phyloP scores from a whole-genome alignment of 495 filamentous ascomycete genomes.

The Annulohypoxylon stygium region DNA sequence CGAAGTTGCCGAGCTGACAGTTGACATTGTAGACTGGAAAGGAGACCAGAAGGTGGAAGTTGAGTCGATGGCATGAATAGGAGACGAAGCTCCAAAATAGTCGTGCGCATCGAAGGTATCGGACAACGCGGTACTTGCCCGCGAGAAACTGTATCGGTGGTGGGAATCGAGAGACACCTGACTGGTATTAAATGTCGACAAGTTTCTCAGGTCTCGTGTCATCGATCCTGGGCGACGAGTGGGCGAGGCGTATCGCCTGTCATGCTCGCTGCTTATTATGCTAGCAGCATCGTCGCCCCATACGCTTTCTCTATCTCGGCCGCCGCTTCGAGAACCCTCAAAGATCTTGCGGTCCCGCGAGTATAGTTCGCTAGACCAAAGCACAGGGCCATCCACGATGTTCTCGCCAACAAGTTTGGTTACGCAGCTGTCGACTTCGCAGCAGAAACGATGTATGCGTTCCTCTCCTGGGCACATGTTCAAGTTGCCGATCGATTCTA shows the following conservation, averaged over 20 bases:
- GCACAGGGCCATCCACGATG: conserved; percentile 85
- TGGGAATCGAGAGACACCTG: conserved; percentile 77
- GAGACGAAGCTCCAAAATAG: conserved; percentile 74
- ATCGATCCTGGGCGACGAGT: conserved; percentile 54
- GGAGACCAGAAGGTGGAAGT: conserved; percentile 90
- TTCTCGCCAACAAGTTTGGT: conserved; percentile 88
- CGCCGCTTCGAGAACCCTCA: conserved; percentile 69
- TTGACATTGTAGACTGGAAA: conserved; percentile 73
- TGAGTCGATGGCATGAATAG: conserved; percentile 80
- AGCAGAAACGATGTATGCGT: conserved; percentile 92
- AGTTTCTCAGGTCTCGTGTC: conserved; percentile 63
- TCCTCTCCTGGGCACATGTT: conserved; percentile 98
- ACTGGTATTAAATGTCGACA: conserved; percentile 68
- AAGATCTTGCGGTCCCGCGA: conserved; percentile 80
- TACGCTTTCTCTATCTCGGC: conserved; percentile 58
- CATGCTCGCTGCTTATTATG: conserved; percentile 67
- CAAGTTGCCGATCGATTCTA: conserved; percentile 83
- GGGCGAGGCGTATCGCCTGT: conserved; percentile 55
- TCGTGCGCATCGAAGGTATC: conserved; percentile 78
- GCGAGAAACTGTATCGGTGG: conserved; percentile 68
- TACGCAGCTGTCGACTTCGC: conserved; percentile 89
- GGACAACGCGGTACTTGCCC: conserved; percentile 67
- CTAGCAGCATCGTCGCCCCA: conserved; percentile 67
- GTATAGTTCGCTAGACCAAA: conserved; percentile 94
- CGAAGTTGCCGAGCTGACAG: conserved; percentile 68